These are phyloP conservation scores for Colletotrichum plurivorum DNA, from an alignment of 2,329 filamentous ascomycete species.

Conservation along the genomic window DNA sequence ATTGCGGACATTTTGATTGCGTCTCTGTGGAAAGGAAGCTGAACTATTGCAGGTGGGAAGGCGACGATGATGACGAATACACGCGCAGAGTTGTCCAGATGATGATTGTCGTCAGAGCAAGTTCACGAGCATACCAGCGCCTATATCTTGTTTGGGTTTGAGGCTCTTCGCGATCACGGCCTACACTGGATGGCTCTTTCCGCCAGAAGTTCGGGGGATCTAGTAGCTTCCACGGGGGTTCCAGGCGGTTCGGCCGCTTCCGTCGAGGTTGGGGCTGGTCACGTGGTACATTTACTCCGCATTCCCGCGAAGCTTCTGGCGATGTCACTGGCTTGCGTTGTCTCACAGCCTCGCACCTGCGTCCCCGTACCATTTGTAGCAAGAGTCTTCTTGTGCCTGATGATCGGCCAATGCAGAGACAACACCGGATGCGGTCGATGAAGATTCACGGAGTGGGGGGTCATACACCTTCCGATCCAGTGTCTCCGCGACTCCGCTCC, in stretches of 20 bases:
- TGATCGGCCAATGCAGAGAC: neutral
- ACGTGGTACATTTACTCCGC: constrained; percentile 36
- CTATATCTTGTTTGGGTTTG: constrained; percentile 7
- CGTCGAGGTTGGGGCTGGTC: constrained; percentile 18
- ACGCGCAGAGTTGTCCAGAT: no score
- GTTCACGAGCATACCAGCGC: rapidly evolving
- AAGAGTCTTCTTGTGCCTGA: neutral
- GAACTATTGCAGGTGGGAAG: neutral
- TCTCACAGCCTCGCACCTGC: constrained; percentile 10
- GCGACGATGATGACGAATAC: neutral
- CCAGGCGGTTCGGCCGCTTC: constrained; percentile 1
- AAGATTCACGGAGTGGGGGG: no score
- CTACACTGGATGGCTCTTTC: neutral
- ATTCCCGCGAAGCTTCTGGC: constrained; percentile 34
- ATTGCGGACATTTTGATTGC: constrained; percentile 25
- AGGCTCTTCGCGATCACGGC: constrained; percentile 19
- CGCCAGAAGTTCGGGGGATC: neutral
- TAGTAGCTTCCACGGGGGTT: constrained; percentile 28
- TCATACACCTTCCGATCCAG: neutral
- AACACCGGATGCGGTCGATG: neutral
- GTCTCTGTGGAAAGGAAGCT: neutral
- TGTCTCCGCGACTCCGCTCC: neutral
- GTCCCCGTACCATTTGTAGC: neutral
- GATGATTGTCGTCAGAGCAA: no score
- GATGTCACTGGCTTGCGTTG: constrained; percentile 12